A percentile compares a stretch with the other conserved stretches of the same genome.
These are phyloP conservation scores for Trapa bicornis DNA, from an alignment of 345 rosid species.

Conservation along the genomic window DNA sequence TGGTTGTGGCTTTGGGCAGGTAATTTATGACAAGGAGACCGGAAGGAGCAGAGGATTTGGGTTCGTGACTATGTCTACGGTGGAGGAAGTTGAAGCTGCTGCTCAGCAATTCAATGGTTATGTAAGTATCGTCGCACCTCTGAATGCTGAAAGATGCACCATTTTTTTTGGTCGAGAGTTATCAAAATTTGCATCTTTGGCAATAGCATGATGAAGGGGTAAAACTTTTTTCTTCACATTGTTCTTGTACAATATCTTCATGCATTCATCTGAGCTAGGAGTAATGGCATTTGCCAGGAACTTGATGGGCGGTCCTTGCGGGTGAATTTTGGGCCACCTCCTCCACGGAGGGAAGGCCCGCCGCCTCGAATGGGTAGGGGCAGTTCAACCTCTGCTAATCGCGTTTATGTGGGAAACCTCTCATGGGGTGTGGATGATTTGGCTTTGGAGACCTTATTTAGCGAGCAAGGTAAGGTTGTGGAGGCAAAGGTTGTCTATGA, in stretches of 20 bases:
- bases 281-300: slow-evolving; percentile 38
- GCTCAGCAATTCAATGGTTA: slow-evolving; percentile 80
- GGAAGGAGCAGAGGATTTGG: slow-evolving; percentile 98
- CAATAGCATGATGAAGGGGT: no score
- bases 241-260: no score
- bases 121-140: slow-evolving; percentile 27
- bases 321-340: slow-evolving; percentile 83
- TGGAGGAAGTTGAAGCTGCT: slow-evolving; percentile 67
- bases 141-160: no score
- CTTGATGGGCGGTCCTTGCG: slow-evolving; percentile 78
- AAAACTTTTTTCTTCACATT: background rate
- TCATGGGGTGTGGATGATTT: slow-evolving; percentile 88
- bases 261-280: no score
- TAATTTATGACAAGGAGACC: slow-evolving; percentile 80
- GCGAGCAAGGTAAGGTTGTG: slow-evolving; percentile 70
- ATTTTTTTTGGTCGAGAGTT: background rate
- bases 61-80: slow-evolving; percentile 81
- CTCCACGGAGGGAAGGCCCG: slow-evolving; percentile 45
- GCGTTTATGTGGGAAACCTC: slow-evolving; percentile 40
- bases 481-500: slow-evolving; percentile 93
- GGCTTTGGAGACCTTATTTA: slow-evolving; percentile 71
- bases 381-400: slow-evolving; percentile 16
- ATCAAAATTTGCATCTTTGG: no score
- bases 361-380: slow-evolving; percentile 17
- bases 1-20: slow-evolving; percentile 30